Evolutionary conservation across 176 grass and related monocot genomes (phyloP), one percentile per base, ranked within the genome.

Genomic region (Musa acuminata): DNA sequence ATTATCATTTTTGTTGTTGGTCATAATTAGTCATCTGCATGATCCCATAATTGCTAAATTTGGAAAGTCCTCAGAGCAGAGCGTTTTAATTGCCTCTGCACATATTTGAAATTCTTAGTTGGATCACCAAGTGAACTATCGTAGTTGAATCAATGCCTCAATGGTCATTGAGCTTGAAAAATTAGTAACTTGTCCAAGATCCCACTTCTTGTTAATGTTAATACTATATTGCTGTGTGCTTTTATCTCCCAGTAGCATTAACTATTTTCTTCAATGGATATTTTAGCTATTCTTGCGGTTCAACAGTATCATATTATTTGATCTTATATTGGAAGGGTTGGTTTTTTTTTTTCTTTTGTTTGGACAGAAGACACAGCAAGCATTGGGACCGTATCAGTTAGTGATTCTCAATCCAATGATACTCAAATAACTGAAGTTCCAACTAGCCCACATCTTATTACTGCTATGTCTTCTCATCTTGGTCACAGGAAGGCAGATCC

Each of bases 401-500:
- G 70, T 74, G 72, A 51, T 75, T 75, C 69, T 63, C 55, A 55
- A 53, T 80, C 68, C 8, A 82, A 55, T 57, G 52, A 74, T 72
- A 77, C 8, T 9, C 79, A 8, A 5, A 1, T 13, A 19, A 62
- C 79, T 49, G 84, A 87, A 62, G 60, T 57, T 78, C 64, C 69
- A 57, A 49, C 81, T 48, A 77, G 66, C 66, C 48, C 72, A 77
- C 68, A 74, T 21, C 12, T 54, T 76, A 69, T 49, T 80, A 69
- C 77, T 16, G 72, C 76, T 81, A 74, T 77, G 57, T 35, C 73
- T 81, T 74, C 71, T 78, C 72, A 63, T 72, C 21, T 25, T 17
- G 55, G 71, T 77, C 52, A 52, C 55, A 77, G 22, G 20, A 76
- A 76, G 12, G n/a, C 48, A 27, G 81, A 92, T 69, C 86, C 83